Base-by-base conservation (phyloP, 768 basidiomycete species). In the Calocera viscosa region DNA sequence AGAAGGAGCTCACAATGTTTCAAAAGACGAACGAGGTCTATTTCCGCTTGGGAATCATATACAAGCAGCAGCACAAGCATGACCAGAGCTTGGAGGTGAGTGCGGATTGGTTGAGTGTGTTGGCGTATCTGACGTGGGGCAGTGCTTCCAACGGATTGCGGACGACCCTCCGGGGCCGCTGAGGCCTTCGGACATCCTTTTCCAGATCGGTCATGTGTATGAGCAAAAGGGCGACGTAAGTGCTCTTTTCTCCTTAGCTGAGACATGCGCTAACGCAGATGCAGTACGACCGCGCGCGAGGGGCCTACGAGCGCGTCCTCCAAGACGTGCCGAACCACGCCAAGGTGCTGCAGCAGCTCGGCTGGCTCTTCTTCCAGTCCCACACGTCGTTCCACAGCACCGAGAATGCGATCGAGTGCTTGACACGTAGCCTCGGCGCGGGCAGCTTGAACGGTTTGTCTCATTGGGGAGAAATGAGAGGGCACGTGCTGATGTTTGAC, bases 21-120 rank as follows among this genome's bases (percentile, higher is more conserved):
- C 94, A 97, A 80, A 97, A 97, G 80, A 89, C 94, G 49, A 97
- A 98, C 75, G 96, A 99, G 75, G 97, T 99, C 69, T 87, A 95
- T 32, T 99, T 98, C 80, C 87, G 96, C 35, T 83, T 99, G 16
- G 96, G 96, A 38, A 98, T 99, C 74, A 99, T 99, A 69, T 98
- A 98, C 82, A 98, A 99, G 79, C 95, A 97, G 74, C 95, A 98
- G 74, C 87, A 89, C 72, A 97, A 97, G 78, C 97, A 92, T 72
- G 79, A 85, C 1, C 90, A 93, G 14, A 90, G 87, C 12, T 82
- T 99, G 1, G 83, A 84, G 28, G 79, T 80, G 65, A 53, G 76
- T 74, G 38, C 32, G 26, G 28, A 28, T 19, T 63, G 16, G 41
- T 30, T 53, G 41, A 8, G 10, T 67, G 32, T 38, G 26, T 32